Percentiles rank a stretch among this genome's conserved stretches.
Conservation (phyloP, 768 basidiomycete species). For the Rubroboletus pulcherrimus region DNA sequence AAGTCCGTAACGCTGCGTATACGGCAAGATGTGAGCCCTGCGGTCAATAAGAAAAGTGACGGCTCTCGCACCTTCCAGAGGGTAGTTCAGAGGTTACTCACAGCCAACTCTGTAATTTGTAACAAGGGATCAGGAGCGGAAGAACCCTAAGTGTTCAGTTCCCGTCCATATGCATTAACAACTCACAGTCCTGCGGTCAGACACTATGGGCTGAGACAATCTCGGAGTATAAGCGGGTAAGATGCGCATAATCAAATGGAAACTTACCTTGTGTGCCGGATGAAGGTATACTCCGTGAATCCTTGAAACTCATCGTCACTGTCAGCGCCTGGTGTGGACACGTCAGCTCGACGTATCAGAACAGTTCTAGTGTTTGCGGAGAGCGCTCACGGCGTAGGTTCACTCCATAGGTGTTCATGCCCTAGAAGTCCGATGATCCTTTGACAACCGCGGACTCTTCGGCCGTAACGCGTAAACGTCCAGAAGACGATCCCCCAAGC, state of each 20-base stretch:
- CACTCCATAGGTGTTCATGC: conserved; percentile 71
- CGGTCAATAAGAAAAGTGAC: neutral
- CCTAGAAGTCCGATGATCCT: conserved; percentile 68
- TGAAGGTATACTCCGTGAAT: conserved; percentile 57
- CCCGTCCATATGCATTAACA: neutral
- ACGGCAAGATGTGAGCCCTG: neutral
- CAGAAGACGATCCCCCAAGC: conserved; percentile 51
- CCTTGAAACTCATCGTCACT: conserved; percentile 65
- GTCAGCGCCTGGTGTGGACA: conserved; percentile 42
- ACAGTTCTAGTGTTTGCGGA: neutral
- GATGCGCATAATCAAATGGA: neutral
- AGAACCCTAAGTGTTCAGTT: neutral
- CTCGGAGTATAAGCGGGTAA: neutral
- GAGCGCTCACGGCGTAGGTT: conserved; percentile 50
- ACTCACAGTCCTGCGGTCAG: conserved; percentile 64
- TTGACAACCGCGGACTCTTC: conserved; percentile 56
- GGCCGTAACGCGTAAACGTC: conserved; percentile 39
- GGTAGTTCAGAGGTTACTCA: conserved; percentile 56
- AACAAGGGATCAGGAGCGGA: conserved; percentile 34
- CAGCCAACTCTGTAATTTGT: neutral
- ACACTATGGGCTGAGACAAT: conserved; percentile 49
- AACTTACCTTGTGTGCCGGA: conserved; percentile 52
- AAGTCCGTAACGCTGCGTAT: conserved; percentile 39
- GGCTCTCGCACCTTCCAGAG: conserved; percentile 52
- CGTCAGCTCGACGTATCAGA: neutral